Percentiles rank a stretch among this genome's conserved stretches.
Evolutionary conservation across 176 grass and related monocot species (phyloP).

Genomic region (Pontederia crassipes): DNA sequence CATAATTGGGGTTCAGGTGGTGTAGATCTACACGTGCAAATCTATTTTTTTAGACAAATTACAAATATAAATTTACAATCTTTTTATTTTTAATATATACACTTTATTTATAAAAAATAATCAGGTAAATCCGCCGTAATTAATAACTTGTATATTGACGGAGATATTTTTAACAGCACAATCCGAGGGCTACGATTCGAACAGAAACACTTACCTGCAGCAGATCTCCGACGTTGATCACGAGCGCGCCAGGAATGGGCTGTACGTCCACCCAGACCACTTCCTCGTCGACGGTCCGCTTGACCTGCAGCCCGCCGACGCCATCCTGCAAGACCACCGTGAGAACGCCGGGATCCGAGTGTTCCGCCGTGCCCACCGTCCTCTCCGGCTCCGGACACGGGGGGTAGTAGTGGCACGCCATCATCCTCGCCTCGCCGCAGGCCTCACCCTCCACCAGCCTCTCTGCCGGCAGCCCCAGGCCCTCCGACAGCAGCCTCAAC

Average conservation of each 20-base stretch:
- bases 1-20: too few species aligned
- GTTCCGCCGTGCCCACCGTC: conserved; percentile 53
- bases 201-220: conserved; percentile 42
- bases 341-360: conserved; percentile 70
- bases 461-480: conserved; percentile 24
- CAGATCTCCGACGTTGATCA: conserved; percentile 80
- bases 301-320: conserved; percentile 75
- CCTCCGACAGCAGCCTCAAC: conserved; percentile 44
- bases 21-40: too few species aligned
- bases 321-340: conserved; percentile 54
- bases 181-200: too few species aligned
- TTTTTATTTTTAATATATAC: too few species aligned
- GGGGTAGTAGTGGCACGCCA: conserved; percentile 90
- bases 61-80: too few species aligned
- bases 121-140: too few species aligned
- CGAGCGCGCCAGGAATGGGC: conserved; percentile 55
- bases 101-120: too few species aligned
- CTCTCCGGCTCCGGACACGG: conserved; percentile 70
- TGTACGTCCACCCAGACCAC: conserved; percentile 53
- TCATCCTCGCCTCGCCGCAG: conserved; percentile 40
- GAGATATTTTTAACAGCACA: too few species aligned
- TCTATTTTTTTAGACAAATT: too few species aligned
- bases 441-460: conserved; percentile 27
- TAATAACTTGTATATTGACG: too few species aligned
- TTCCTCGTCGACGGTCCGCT: conserved; percentile 32